Evolutionary conservation across 176 grass and related monocot species (phyloP).

Genomic region (Aegilops longissima): DNA sequence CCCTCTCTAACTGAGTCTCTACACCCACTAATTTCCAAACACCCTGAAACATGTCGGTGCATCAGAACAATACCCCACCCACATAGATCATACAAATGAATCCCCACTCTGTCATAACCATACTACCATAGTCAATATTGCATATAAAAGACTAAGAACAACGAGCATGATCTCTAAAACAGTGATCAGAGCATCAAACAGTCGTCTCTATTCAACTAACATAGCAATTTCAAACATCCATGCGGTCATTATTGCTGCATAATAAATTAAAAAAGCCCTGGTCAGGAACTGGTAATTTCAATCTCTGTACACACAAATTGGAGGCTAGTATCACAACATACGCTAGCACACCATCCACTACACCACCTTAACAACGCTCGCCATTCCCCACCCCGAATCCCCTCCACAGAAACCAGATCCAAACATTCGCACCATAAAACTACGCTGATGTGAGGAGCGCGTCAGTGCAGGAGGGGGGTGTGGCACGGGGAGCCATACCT

Average conservation of each 20-base stretch:
- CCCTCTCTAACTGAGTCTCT: background rate
- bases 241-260: background rate
- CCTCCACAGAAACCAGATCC: background rate
- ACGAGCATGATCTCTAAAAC: background rate
- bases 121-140: background rate
- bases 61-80: background rate
- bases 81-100: background rate
- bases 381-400: background rate
- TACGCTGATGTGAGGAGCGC: background rate
- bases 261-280: background rate
- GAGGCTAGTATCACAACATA: background rate
- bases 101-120: background rate
- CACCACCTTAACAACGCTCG: too few species aligned
- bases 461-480: background rate
- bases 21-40: background rate
- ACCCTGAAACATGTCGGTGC: background rate
- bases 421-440: background rate
- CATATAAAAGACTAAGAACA: background rate
- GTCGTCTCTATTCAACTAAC: background rate
- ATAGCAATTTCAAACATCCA: background rate
- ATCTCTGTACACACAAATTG: background rate
- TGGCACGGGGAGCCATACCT: slow-evolving; percentile 33
- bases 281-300: background rate
- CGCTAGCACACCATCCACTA: background rate
- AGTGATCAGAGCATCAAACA: background rate